These are phyloP conservation scores for Pseudocercospora macadamiae DNA, from an alignment of 2,329 filamentous ascomycete genomes.

Conservation along the genomic window DNA sequence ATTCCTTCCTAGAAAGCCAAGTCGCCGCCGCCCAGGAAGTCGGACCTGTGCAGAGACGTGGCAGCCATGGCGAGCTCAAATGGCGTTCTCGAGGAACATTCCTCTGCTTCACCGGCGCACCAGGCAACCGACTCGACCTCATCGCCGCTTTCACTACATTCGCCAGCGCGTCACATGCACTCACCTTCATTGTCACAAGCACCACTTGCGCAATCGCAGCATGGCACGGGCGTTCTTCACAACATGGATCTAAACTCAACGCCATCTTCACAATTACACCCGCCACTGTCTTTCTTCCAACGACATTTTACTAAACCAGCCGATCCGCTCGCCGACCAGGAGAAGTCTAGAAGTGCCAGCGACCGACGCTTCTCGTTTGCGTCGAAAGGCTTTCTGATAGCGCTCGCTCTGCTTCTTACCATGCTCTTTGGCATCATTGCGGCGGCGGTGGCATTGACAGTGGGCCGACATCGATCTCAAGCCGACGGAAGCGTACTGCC, in stretches of 20 bases:
- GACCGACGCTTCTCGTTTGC: slow-evolving; percentile 32
- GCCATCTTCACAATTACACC: not conserved
- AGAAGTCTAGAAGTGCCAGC: slow-evolving; percentile 16
- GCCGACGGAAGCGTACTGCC: not conserved
- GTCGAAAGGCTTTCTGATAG: slow-evolving; percentile 29
- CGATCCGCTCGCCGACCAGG: slow-evolving; percentile 12
- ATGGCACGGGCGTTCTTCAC: not conserved
- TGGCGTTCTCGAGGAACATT: slow-evolving; percentile 8
- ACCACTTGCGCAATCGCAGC: not conserved
- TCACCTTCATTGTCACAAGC: slow-evolving; percentile 9
- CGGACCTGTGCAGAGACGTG: not conserved
- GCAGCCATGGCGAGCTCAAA: slow-evolving; percentile 3
- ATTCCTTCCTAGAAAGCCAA: not conserved
- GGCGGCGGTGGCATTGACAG: slow-evolving; percentile 28
- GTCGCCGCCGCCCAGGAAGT: not conserved
- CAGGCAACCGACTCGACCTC: not conserved
- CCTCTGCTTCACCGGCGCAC: slow-evolving; percentile 1
- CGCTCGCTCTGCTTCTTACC: slow-evolving; percentile 19
- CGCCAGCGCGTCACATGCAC: slow-evolving; percentile 4
- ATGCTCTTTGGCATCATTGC: slow-evolving; percentile 30
- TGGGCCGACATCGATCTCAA: not conserved
- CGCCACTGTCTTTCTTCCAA: slow-evolving; percentile 29
- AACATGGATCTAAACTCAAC: not conserved
- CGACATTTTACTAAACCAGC: slow-evolving; percentile 30
- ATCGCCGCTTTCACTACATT: not conserved